phyloP scores from a whole-genome alignment of 306 rosid genomes.

The Corylus americana region DNA sequence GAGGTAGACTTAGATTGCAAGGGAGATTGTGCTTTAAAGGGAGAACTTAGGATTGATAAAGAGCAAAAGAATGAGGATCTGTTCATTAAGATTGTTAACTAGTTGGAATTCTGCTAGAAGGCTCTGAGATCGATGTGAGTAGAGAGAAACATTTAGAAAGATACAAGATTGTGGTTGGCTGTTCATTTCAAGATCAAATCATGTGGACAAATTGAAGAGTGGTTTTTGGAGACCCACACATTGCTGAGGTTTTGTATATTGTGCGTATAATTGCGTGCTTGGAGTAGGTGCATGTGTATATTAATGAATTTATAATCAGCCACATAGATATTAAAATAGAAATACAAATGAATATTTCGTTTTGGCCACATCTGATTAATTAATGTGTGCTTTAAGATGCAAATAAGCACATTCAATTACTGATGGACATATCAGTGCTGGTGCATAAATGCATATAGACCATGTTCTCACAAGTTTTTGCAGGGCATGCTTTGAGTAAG shows the following conservation, averaged over 20 bases:
- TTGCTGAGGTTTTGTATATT: conserved; percentile 38
- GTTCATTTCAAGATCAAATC: conserved; percentile 81
- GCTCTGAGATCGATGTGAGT: conserved; percentile 47
- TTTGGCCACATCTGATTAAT: neutral
- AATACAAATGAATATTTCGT: neutral
- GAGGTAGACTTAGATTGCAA: conserved; percentile 39
- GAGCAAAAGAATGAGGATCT: conserved; percentile 33
- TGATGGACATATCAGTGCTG: neutral
- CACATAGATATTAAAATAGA: neutral
- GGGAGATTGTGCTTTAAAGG: conserved; percentile 23
- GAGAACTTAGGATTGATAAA: conserved; percentile 33
- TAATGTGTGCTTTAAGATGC: neutral
- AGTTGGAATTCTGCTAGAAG: conserved; percentile 61
- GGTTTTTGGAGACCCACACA: conserved; percentile 38
- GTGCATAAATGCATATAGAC: conserved; percentile 1
- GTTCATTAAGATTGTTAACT: conserved; percentile 36
- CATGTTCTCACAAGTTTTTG: neutral
- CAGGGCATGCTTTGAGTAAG: conserved; percentile 14
- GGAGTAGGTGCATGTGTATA: conserved; percentile 31
- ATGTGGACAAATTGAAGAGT: conserved; percentile 44
- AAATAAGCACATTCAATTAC: neutral
- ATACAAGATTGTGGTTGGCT: conserved; percentile 79
- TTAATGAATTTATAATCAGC: neutral
- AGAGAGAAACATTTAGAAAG: conserved; percentile 83
- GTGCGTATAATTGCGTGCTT: conserved; percentile 30